Conservation (phyloP, 345 rosid genomes). For the Sonneratia caseolaris region DNA sequence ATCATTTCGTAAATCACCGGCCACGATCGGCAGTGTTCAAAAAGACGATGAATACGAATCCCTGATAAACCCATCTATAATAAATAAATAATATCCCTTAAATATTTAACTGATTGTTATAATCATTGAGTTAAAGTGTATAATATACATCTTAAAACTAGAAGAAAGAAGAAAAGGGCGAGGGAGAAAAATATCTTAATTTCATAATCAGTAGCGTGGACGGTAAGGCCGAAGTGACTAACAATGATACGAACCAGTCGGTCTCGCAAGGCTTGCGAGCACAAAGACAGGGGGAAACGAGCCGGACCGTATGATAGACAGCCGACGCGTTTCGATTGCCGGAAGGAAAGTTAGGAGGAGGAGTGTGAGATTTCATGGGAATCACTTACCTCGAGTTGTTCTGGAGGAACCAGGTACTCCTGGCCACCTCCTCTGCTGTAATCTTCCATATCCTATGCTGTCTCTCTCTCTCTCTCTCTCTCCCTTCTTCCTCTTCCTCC, state of each 20-base stretch:
- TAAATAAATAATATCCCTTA: no score
- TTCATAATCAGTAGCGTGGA: background rate
- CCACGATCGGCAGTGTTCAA: no score
- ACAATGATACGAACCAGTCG: background rate
- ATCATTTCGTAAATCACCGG: no score
- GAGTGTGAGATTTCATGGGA: background rate
- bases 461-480: background rate
- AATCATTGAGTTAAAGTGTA: no score
- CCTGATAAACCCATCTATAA: no score
- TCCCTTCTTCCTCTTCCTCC: background rate
- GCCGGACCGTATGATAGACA: background rate
- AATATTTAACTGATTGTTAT: no score
- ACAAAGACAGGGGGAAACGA: background rate
- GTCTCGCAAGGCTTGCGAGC: background rate
- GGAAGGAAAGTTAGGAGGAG: background rate
- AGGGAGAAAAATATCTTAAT: no score
- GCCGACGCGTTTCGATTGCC: background rate
- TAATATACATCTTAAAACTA: no score
- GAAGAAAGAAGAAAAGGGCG: no score
- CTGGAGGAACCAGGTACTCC: conserved; percentile 19
- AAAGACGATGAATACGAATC: no score
- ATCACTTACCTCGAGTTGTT: conserved; percentile 3
- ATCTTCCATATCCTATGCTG: conserved; percentile 28
- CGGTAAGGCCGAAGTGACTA: background rate
- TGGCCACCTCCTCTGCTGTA: conserved; percentile 32